phyloP scores from a whole-genome alignment of 768 basidiomycete genomes.

The Boletus pseudo-olivaceus region DNA sequence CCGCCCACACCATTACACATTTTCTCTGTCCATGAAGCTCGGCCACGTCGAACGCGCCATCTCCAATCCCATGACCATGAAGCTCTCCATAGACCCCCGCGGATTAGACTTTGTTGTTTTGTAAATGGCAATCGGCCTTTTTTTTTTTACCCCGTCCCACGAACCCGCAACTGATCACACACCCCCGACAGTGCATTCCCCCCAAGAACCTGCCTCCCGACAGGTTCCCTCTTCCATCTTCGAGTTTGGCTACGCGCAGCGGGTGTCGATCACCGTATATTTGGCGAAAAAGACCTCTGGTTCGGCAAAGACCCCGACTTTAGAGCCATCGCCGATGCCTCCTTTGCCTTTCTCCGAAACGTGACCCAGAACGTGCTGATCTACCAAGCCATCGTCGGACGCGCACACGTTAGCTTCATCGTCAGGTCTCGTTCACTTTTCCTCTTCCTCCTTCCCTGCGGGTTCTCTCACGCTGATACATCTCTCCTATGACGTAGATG shows the following conservation, averaged over 20 bases:
- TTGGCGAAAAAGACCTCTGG: conserved; percentile 64
- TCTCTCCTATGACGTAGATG: conserved; percentile 40
- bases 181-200: conserved; percentile 46
- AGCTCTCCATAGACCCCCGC: conserved; percentile 50
- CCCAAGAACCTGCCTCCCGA: conserved; percentile 53
- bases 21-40: conserved; percentile 52
- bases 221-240: conserved; percentile 51
- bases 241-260: conserved; percentile 63
- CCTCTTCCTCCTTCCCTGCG: too few species aligned
- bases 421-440: conserved; percentile 37
- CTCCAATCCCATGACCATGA: conserved; percentile 44
- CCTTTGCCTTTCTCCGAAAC: conserved; percentile 48
- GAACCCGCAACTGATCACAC: neutral
- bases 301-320: conserved; percentile 67
- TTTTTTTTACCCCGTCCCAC: neutral
- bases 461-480: neutral
- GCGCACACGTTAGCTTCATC: conserved; percentile 53
- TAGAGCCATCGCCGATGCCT: conserved; percentile 50
- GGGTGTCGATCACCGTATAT: conserved; percentile 59
- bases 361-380: conserved; percentile 43
- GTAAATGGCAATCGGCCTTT: conserved; percentile 35
- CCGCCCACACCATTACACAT: conserved; percentile 39
- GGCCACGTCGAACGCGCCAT: conserved; percentile 55
- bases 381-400: conserved; percentile 56
- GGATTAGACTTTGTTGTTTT: conserved; percentile 59